phyloP scores from a whole-genome alignment of 345 rosid species.

The Jatropha curcas region DNA sequence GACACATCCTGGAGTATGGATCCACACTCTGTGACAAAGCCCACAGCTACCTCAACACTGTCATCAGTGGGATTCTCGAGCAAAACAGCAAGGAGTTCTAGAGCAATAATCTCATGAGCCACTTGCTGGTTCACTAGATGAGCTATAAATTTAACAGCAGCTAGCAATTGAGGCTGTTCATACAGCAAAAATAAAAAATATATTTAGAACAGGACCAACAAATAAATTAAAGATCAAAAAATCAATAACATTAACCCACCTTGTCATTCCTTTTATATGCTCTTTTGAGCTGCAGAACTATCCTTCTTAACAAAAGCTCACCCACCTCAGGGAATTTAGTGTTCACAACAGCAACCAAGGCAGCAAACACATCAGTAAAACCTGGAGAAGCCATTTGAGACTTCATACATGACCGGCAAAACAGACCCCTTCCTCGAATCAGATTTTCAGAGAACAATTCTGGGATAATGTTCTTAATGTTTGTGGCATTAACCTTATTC shows the following conservation, averaged over 20 bases:
- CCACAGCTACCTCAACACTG: conserved; percentile 97
- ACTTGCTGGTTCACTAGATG: conserved; percentile 96
- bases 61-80: conserved; percentile 82
- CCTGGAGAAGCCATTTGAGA: conserved; percentile 97
- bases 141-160: conserved; percentile 91
- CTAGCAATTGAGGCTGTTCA: conserved; percentile 83
- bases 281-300: conserved; percentile 89
- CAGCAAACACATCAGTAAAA: conserved; percentile 88
- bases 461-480: conserved; percentile 80
- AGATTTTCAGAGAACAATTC: conserved; percentile 86
- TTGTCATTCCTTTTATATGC: conserved; percentile 93
- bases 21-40: conserved; percentile 88
- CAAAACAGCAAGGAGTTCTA: conserved; percentile 74
- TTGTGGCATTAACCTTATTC: conserved; percentile 82
- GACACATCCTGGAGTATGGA: conserved; percentile 86
- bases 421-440: conserved; percentile 87
- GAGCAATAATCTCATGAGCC: conserved; percentile 78
- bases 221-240: neutral
- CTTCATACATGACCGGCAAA: conserved; percentile 88
- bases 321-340: conserved; percentile 92
- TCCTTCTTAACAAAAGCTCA: conserved; percentile 73
- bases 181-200: conserved; percentile 5
- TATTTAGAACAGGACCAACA: neutral
- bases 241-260: conserved; percentile 32
- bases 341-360: conserved; percentile 79